Percentiles rank a stretch among this genome's conserved stretches.
phyloP scores from a whole-genome alignment of 2,329 filamentous ascomycete species.

The Hymenoscyphus fructigenus region DNA sequence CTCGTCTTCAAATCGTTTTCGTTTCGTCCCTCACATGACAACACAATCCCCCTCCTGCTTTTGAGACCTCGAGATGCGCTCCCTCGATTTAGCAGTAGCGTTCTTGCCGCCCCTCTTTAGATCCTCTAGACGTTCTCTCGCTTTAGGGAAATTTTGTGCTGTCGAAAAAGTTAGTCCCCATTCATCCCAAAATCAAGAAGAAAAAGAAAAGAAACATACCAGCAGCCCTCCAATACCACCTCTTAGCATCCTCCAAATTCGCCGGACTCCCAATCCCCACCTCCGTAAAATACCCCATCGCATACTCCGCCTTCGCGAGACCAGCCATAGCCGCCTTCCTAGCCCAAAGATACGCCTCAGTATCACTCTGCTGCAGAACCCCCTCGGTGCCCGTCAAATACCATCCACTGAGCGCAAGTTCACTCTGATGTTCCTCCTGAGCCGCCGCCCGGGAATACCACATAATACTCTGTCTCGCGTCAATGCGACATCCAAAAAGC shows the following conservation, averaged over 20 bases:
- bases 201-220: slow-evolving; percentile 59
- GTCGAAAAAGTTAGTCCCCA: slow-evolving; percentile 18
- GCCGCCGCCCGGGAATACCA: slow-evolving; percentile 92
- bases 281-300: slow-evolving; percentile 97
- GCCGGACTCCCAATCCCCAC: slow-evolving; percentile 85
- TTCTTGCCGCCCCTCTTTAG: slow-evolving; percentile 78
- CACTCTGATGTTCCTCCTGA: slow-evolving; percentile 91
- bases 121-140: slow-evolving; percentile 87
- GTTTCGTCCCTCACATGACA: slow-evolving; percentile 63
- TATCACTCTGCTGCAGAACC: slow-evolving; percentile 87
- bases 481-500: slow-evolving; percentile 75
- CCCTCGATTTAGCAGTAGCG: slow-evolving; percentile 66
- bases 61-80: slow-evolving; percentile 77
- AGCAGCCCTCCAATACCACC: slow-evolving; percentile 97
- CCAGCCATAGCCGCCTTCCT: slow-evolving; percentile 87
- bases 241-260: slow-evolving; percentile 91
- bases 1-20: background rate
- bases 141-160: slow-evolving; percentile 95
- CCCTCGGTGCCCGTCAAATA: slow-evolving; percentile 90
- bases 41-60: slow-evolving; percentile 87
- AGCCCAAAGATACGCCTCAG: slow-evolving; percentile 96
- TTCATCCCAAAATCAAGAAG: background rate
- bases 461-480: slow-evolving; percentile 80
- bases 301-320: slow-evolving; percentile 91
- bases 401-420: slow-evolving; percentile 84